Evolutionary conservation across 2,329 filamentous ascomycete species (phyloP), one percentile per base, ranked within the genome.

Genomic region (Colletotrichum liaoningense): DNA sequence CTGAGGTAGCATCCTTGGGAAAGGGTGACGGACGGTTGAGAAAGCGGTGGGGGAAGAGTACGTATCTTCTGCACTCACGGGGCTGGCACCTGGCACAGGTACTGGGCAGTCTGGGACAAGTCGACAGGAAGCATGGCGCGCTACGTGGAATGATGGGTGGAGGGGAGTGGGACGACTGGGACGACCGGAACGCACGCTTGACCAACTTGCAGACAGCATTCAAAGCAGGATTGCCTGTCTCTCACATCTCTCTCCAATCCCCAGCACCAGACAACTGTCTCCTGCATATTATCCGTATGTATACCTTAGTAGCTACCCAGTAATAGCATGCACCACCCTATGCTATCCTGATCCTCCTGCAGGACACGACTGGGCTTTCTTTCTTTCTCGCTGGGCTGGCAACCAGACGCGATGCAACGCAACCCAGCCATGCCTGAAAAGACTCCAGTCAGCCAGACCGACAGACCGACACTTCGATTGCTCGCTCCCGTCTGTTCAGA

Each of bases 21-120:
- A 67, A 69, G 52, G 67, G 38, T 64, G 70, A 70, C 52, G 38
- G 12, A 42, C 38, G 16, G 38, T 42, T 69, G 56, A 54, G 68
- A 56, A 67, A 74, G 69, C 74, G 75, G 68, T 71, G 69, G 69
- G 33, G 57, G 19, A 28, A 73, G 22, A 52, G 55, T 66, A 63
- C 49, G 58, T 52, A 69, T 24, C 38, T 11, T 14, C 4, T 6
- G 30, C 19, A 35, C 30, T 19, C n/a, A 19, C 30, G n/a, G 19
- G 35, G 58, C 22, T 42, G 58, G 22, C 42, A 49, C 19, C 42
- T 49, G 42, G 42, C 42, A 49, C 42, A 49, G 42, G 19, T 19
- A 49, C 42, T 49, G 38, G 38, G 16, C 38, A 42, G 38, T 42
- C 38, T 42, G 42, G 42, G 42, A 49, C 42, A 49, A 49, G 42